phyloP scores from a whole-genome alignment of 2,329 filamentous ascomycete genomes.

The Fonsecaea pugnacius region DNA sequence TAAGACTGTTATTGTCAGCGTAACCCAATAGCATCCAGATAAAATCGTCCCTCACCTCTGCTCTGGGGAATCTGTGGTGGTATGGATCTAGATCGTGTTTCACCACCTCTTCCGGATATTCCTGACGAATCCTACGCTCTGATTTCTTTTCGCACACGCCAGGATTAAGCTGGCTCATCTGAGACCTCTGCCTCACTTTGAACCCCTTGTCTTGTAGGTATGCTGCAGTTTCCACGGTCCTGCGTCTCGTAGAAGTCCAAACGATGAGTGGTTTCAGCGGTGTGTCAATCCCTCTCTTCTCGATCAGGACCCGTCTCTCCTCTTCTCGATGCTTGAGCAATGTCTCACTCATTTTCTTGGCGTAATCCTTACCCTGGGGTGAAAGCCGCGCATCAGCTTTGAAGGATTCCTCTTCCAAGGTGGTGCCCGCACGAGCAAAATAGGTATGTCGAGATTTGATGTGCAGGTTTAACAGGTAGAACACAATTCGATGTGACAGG shows the following conservation, averaged over 20 bases:
- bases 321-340: slow-evolving; percentile 81
- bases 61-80: slow-evolving; percentile 92
- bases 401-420: slow-evolving; percentile 86
- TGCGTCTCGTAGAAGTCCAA: slow-evolving; percentile 90
- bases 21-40: background rate
- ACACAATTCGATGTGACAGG: slow-evolving; percentile 93
- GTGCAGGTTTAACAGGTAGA: slow-evolving; percentile 96
- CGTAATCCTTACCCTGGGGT: slow-evolving; percentile 77
- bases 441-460: slow-evolving; percentile 70
- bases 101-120: slow-evolving; percentile 87
- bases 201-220: slow-evolving; percentile 79
- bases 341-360: slow-evolving; percentile 81
- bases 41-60: slow-evolving; percentile 66
- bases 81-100: slow-evolving; percentile 96
- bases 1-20: slow-evolving; percentile 69
- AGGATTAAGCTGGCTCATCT: slow-evolving; percentile 97
- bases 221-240: slow-evolving; percentile 87
- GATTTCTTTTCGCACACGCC: slow-evolving; percentile 94
- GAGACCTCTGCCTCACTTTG: slow-evolving; percentile 85
- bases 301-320: slow-evolving; percentile 72
- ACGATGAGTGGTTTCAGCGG: slow-evolving; percentile 81
- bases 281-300: slow-evolving; percentile 68
- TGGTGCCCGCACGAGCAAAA: slow-evolving; percentile 69
- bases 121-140: slow-evolving; percentile 75
- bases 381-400: slow-evolving; percentile 87